A percentile compares a stretch with the other conserved stretches of the same genome.
These are phyloP conservation scores for Solanum ossicruentum DNA, from an alignment of 257 asterid species.

Conservation along the genomic window DNA sequence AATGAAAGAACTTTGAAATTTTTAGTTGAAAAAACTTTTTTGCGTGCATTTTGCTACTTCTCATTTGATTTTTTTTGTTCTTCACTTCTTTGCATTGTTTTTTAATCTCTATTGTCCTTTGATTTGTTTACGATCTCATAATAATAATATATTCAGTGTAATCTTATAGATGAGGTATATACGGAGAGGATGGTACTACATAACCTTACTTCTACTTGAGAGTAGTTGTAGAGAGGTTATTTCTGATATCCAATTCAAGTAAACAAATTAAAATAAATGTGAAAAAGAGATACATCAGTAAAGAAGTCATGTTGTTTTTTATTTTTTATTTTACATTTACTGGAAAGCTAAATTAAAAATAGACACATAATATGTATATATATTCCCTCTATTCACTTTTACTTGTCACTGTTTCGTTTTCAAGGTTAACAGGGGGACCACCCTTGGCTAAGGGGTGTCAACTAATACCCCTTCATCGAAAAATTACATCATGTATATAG, in stretches of 20 bases:
- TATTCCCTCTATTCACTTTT: no score
- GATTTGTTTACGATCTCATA: not conserved
- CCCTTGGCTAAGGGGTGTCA: no score
- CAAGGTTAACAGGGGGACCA: no score
- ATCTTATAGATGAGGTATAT: no score
- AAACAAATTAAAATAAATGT: not conserved
- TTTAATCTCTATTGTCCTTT: not conserved
- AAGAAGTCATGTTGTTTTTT: no score
- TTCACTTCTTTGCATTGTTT: not conserved
- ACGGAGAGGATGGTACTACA: not conserved
- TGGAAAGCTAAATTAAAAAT: not conserved
- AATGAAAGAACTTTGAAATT: not conserved
- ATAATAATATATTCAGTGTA: not conserved
- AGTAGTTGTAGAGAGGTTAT: not conserved
- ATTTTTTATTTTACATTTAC: not conserved
- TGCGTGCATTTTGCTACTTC: not conserved
- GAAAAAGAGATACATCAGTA: not conserved
- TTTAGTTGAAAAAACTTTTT: not conserved
- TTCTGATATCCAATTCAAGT: fast-evolving
- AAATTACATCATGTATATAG: no score
- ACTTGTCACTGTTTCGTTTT: no score
- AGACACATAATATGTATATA: not conserved
- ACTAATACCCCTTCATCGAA: no score
- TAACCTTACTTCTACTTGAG: not conserved
- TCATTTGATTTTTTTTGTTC: not conserved